Evolutionary conservation across 163 green algal genomes (phyloP).

Genomic region (Scenedesmus sp.): DNA sequence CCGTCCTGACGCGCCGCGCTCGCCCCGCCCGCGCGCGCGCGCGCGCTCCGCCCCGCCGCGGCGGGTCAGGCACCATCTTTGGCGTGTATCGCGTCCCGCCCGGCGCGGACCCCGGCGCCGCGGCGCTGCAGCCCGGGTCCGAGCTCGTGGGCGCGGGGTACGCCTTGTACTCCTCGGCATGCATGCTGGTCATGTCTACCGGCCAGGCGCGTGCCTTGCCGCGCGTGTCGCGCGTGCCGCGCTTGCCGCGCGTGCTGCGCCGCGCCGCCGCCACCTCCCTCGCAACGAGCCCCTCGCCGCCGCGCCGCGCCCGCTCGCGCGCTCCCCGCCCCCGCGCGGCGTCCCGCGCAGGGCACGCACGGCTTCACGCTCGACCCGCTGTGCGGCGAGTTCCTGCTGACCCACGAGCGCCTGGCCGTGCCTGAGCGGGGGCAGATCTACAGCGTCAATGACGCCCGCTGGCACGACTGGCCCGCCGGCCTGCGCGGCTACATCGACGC

Average conservation of each 20-base stretch:
- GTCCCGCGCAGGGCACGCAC: conserved; percentile 61
- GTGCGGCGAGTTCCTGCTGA: conserved; percentile 94
- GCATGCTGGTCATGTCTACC: conserved; percentile 76
- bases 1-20: no score
- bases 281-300: not conserved
- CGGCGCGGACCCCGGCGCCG: conserved; percentile 10
- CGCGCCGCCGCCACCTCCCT: not conserved
- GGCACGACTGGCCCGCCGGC: conserved; percentile 67
- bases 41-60: no score
- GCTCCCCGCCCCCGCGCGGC: no score
- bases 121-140: conserved; percentile 82
- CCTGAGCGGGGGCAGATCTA: conserved; percentile 87
- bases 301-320: no score
- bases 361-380: conserved; percentile 87
- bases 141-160: conserved; percentile 79
- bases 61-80: conserved; percentile 54
- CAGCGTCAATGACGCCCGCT: conserved; percentile 94
- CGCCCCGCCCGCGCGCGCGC: no score
- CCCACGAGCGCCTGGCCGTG: conserved; percentile 83
- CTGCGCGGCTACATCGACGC: conserved; percentile 83
- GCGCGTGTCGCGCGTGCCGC: no score
- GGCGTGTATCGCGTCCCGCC: conserved; percentile 43
- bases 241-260: no score
- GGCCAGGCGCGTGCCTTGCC: conserved; percentile 61
- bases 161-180: conserved; percentile 59